Percentiles rank a stretch among this genome's conserved stretches.
Conservation (phyloP, 371 early-diverging fungal species). For the Dinochytrium kinnereticum region DNA sequence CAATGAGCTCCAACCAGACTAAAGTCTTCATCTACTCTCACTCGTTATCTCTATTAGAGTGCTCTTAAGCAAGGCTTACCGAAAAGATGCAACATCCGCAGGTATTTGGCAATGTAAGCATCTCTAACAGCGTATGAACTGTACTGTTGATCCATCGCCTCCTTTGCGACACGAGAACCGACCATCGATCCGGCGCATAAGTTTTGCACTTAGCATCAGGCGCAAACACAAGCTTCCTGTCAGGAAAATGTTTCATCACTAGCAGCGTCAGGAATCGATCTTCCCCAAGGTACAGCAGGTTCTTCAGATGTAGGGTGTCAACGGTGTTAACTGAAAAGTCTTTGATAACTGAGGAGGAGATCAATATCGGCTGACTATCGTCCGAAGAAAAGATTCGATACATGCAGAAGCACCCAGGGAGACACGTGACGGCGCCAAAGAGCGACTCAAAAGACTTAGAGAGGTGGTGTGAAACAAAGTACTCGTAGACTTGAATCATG, state of each 20-base stretch:
- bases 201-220: slow-evolving; percentile 88
- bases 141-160: slow-evolving; percentile 98
- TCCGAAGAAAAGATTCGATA: slow-evolving; percentile 53
- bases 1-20: slow-evolving; percentile 78
- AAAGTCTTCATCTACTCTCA: slow-evolving; percentile 61
- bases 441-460: slow-evolving; percentile 97
- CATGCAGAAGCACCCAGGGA: slow-evolving; percentile 74
- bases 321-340: slow-evolving; percentile 92
- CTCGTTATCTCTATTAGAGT: too few species aligned
- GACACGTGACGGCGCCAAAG: slow-evolving; percentile 82
- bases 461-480: slow-evolving; percentile 96
- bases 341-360: slow-evolving; percentile 80
- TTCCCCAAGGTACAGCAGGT: slow-evolving; percentile 57
- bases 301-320: slow-evolving; percentile 88
- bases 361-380: slow-evolving; percentile 80
- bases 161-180: slow-evolving; percentile 84
- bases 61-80: slow-evolving; percentile 70
- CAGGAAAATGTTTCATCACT: slow-evolving; percentile 62
- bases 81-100: slow-evolving; percentile 95
- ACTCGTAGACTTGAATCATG: slow-evolving; percentile 97
- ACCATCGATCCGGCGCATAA: slow-evolving; percentile 91
- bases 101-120: slow-evolving; percentile 79
- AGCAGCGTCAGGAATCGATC: slow-evolving; percentile 69
- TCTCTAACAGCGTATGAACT: slow-evolving; percentile 91
- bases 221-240: slow-evolving; percentile 94